A percentile compares a stretch with the other conserved stretches of the same genome.
These are phyloP conservation scores for Gracilaria domingensis DNA, from an alignment of 23 red algal species.

Conservation along the genomic window DNA sequence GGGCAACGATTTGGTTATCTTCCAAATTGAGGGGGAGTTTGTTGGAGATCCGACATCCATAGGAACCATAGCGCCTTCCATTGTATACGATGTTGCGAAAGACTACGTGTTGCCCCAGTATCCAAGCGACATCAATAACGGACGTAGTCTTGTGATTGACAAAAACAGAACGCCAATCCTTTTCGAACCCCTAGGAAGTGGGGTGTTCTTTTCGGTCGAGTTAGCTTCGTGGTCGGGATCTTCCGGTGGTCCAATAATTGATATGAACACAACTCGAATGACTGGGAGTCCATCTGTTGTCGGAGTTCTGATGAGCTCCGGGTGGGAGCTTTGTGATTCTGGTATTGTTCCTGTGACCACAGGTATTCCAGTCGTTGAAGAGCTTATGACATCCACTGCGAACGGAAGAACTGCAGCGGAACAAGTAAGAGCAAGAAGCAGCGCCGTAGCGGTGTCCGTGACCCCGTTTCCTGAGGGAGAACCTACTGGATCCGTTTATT, in stretches of 20 bases:
- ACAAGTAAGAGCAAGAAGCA: neutral
- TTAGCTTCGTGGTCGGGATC: conserved; percentile 57
- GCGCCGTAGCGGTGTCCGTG: neutral
- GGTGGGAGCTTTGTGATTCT: conserved; percentile 56
- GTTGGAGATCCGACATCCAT: neutral
- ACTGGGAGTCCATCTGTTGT: conserved; percentile 38
- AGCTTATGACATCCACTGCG: conserved; percentile 1
- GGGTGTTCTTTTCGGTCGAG: conserved; percentile 49
- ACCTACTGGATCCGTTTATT: neutral
- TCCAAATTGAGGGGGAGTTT: conserved; percentile 35
- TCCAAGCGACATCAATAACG: conserved; percentile 45
- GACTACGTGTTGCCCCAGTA: conserved; percentile 49
- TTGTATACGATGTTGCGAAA: conserved; percentile 29
- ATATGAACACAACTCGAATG: conserved; percentile 29
- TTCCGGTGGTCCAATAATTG: conserved; percentile 55
- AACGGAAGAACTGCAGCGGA: neutral
- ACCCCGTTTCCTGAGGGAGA: neutral
- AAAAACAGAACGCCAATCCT: conserved; percentile 47
- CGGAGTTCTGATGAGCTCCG: conserved; percentile 56
- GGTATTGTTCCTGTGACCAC: conserved; percentile 57
- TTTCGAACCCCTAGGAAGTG: conserved; percentile 36
- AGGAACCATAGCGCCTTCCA: conserved; percentile 8
- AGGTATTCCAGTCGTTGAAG: conserved; percentile 27
- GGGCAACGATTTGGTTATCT: conserved; percentile 58
- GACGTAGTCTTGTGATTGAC: conserved; percentile 49